Base-by-base conservation (phyloP, 495 filamentous ascomycete species). In the Hypoxylon lienhwacheense region DNA sequence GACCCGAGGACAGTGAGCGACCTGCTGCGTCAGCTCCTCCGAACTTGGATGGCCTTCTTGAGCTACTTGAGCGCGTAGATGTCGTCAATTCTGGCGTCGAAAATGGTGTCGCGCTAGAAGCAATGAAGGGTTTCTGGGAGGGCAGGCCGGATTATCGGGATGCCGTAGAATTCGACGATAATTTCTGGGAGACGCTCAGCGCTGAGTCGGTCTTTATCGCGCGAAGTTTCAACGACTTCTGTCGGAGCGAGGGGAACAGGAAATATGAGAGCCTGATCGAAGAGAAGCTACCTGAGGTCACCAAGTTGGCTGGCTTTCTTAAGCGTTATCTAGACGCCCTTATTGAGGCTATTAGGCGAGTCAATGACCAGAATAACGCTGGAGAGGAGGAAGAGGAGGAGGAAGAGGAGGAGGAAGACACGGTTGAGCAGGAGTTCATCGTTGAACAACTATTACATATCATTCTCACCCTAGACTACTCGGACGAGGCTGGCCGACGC, bases 111-210 rank as follows among this genome's bases (percentile, higher is more conserved):
- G 91, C 88, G 1, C 79, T 90, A 15, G 89, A 95, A 60, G 93
- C 95, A 2, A 92, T 99, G 88, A 85, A 81, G 52, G 86, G 88
- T 39, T 97, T 99, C 75, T 99, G 93, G 93, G 86, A 90, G 61
- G 89, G 91, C 22, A 83, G 93, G 17, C 86, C 89, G 2, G 93
- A 99, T 65, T 96, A 97, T 65, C 76, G 89, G 3, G 89, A 93
- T 25, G 83, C 79, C 11, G 76, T 97, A 42, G 71, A 76, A 15
- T 95, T 99, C 51, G 85, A 90, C 40, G 88, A 96, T 61, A 72
- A 71, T 5, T 99, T 90, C 74, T 99, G 91, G 87, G 85, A 96
- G 52, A 82, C 80, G 4, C 76, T 97, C 12, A 90, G 81, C 1
- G 85, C 89, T 24, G 93, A 97, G 66, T 86, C 87, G 1, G 83